Evolutionary conservation across 1,139 yeast species (phyloP).

Genomic region (Lizanozyma gosingica): DNA sequence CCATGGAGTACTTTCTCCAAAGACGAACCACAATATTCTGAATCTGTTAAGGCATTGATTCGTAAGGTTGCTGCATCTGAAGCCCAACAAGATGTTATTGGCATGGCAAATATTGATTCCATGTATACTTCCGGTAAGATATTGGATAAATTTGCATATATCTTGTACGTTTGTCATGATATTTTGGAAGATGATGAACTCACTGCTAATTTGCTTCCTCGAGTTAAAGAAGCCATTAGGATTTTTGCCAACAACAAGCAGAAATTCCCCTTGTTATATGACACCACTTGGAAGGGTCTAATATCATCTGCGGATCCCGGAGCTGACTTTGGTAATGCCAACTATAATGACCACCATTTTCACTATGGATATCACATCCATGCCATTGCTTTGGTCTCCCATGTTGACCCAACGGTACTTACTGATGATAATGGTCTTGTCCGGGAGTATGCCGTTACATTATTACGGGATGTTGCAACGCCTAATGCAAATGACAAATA

Average conservation of each 20-base stretch:
- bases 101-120: constrained; percentile 37
- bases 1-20: constrained; percentile 42
- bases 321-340: constrained; percentile 62
- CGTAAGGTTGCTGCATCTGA: constrained; percentile 51
- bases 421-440: constrained; percentile 19
- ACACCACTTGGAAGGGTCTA: constrained; percentile 65
- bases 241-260: constrained; percentile 50
- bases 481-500: constrained; percentile 23
- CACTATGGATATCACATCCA: constrained; percentile 74
- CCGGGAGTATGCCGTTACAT: constrained; percentile 22
- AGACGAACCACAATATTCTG: constrained; percentile 24
- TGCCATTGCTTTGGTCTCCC: constrained; percentile 57
- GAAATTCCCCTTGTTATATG: constrained; percentile 52
- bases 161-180: constrained; percentile 54
- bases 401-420: constrained; percentile 36
- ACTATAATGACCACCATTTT: constrained; percentile 76
- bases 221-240: constrained; percentile 49
- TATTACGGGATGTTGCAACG: constrained; percentile 34
- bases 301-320: constrained; percentile 58
- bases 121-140: constrained; percentile 64
- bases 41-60: constrained; percentile 38
- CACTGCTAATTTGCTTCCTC: constrained; percentile 23
- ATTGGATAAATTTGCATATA: constrained; percentile 68
- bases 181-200: constrained; percentile 46
- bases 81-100: constrained; percentile 45